These are phyloP conservation scores for Tilletia caries DNA, from an alignment of 1,284 basidiomycete species.

Conservation along the genomic window DNA sequence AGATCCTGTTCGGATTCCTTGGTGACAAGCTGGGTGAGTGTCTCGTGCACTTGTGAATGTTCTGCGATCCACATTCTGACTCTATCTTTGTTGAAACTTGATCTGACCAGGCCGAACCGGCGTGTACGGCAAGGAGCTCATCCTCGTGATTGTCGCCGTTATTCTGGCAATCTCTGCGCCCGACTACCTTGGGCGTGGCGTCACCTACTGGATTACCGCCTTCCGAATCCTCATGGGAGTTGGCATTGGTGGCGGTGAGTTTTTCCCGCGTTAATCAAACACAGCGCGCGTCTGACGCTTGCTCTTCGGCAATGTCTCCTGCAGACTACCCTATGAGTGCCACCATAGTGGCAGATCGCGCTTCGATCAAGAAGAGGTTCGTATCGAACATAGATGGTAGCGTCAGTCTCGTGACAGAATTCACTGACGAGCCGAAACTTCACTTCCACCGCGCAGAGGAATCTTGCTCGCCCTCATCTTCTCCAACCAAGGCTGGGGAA, in stretches of 20 bases:
- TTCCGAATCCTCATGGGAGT: conserved; percentile 49
- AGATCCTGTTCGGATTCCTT: conserved; percentile 47
- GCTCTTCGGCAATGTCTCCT: not conserved
- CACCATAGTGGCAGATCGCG: conserved; percentile 45
- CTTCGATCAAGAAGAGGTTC: conserved; percentile 37
- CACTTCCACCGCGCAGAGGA: too few relatives aligned
- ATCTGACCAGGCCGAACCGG: conserved; percentile 26
- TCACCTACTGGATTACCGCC: conserved; percentile 46
- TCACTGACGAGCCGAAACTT: conserved; percentile 15
- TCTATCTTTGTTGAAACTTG: not conserved
- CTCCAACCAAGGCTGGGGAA: conserved; percentile 52
- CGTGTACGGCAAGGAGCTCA: conserved; percentile 50
- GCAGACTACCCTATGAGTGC: conserved; percentile 71
- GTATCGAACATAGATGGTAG: not conserved
- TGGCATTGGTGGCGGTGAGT: conserved; percentile 63
- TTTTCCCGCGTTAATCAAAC: too few relatives aligned
- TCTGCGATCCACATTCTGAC: not conserved
- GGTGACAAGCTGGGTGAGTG: conserved; percentile 41
- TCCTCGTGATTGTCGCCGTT: conserved; percentile 44
- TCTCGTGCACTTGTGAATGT: not conserved
- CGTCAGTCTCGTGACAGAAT: too few relatives aligned
- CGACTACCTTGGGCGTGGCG: conserved; percentile 38
- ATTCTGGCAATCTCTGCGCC: conserved; percentile 48
- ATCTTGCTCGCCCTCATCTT: conserved; percentile 54
- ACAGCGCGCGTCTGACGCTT: not conserved